phyloP scores from a whole-genome alignment of 2,329 filamentous ascomycete species.

The Corynespora cassiicola region DNA sequence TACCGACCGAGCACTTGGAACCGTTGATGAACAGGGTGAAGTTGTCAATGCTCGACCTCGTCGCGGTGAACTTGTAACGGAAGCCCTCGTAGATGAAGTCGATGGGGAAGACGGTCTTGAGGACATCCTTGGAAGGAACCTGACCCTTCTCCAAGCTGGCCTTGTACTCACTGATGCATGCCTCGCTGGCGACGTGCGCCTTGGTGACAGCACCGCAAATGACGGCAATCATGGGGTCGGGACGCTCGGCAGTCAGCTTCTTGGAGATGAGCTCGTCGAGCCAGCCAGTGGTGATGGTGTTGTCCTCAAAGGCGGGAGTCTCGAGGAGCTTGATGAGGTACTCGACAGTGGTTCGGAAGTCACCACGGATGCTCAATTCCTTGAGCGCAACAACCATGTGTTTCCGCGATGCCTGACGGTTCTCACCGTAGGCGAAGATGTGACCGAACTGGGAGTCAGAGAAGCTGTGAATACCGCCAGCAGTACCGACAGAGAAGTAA shows the following conservation, averaged over 20 bases:
- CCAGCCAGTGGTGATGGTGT: conserved; percentile 99
- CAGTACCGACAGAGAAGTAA: conserved; percentile 98
- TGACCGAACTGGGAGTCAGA: conserved; percentile 99
- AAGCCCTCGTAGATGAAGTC: conserved; percentile 98
- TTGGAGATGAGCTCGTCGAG: conserved; percentile 98
- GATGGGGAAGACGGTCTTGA: conserved; percentile 96
- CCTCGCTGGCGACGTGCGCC: conserved; percentile 92
- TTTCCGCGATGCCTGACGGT: conserved; percentile 92
- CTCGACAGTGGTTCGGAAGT: conserved; percentile 98
- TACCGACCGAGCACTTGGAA: conserved; percentile 91
- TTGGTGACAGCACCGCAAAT: conserved; percentile 95
- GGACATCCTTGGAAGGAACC: conserved; percentile 92
- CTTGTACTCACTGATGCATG: conserved; percentile 85
- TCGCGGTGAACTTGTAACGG: conserved; percentile 98
- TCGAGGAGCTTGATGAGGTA: conserved; percentile 99
- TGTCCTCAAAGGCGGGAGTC: conserved; percentile 97
- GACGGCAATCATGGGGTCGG: conserved; percentile 91
- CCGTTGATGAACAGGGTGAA: conserved; percentile 99
- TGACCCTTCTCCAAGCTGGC: conserved; percentile 94
- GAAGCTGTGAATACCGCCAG: conserved; percentile 98
- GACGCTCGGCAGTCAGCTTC: conserved; percentile 93
- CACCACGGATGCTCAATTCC: conserved; percentile 98
- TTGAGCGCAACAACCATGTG: conserved; percentile 99
- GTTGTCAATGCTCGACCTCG: conserved; percentile 87
- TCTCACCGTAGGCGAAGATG: conserved; percentile 99